Conservation (phyloP, 2,329 filamentous ascomycete genomes). For the Xylariaceae sp. region DNA sequence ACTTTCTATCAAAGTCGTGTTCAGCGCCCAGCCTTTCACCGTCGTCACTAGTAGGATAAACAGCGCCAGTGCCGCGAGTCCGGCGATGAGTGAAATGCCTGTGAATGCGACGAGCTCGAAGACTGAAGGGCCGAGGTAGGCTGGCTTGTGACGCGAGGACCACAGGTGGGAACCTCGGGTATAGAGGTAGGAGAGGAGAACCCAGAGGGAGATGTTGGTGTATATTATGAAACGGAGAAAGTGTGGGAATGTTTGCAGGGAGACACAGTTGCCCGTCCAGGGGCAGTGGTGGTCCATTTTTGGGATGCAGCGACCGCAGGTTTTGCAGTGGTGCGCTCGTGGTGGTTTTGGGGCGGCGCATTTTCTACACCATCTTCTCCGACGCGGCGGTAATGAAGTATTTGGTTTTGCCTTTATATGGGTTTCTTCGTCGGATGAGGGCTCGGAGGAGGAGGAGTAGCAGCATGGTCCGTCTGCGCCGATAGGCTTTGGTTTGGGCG, state of each 20-base stretch:
- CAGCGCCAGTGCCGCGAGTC: conserved; percentile 60
- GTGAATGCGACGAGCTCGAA: conserved; percentile 60
- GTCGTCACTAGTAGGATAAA: conserved; percentile 64
- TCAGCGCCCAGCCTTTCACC: conserved; percentile 59
- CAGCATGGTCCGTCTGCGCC: conserved; percentile 26
- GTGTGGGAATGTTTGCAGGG: conserved; percentile 76
- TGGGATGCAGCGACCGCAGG: conserved; percentile 70
- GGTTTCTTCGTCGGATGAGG: background rate
- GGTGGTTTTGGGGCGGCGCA: conserved; percentile 73
- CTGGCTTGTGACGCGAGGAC: conserved; percentile 63
- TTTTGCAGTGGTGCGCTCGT: conserved; percentile 77
- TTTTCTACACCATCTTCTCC: conserved; percentile 67
- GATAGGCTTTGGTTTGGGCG: conserved; percentile 7
- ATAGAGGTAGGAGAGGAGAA: conserved; percentile 59
- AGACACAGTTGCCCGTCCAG: conserved; percentile 82
- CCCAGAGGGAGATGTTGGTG: conserved; percentile 63
- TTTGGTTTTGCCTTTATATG: background rate
- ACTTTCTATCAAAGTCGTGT: conserved; percentile 77
- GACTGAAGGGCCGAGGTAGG: conserved; percentile 69
- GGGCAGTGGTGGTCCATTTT: conserved; percentile 88
- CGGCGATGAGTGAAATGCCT: conserved; percentile 55
- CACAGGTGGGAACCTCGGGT: conserved; percentile 60
- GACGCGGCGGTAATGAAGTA: conserved; percentile 2
- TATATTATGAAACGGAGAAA: conserved; percentile 77
- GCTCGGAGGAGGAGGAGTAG: conserved; percentile 4